phyloP scores from a whole-genome alignment of 2,329 filamentous ascomycete species.

The Coniella lustricola region DNA sequence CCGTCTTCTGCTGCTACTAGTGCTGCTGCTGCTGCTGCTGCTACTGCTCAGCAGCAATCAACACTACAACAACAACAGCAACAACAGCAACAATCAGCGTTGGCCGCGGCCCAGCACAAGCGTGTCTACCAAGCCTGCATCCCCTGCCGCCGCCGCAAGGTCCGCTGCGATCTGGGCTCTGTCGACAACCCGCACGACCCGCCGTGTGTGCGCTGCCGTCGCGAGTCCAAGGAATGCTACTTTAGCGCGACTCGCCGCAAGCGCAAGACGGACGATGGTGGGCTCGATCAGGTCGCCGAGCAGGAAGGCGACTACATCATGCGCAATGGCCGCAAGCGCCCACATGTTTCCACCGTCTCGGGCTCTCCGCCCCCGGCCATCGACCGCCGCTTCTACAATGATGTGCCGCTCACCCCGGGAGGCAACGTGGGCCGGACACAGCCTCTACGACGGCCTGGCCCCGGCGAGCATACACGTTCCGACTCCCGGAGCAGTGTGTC shows the following conservation, averaged over 20 bases:
- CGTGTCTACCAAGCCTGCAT: conserved; percentile 59
- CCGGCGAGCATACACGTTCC: conserved; percentile 28
- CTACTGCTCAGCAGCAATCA: not conserved
- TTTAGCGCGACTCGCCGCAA: conserved; percentile 93
- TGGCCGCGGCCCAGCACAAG: conserved; percentile 40
- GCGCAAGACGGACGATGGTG: conserved; percentile 64
- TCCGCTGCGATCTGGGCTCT: conserved; percentile 58
- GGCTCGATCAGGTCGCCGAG: conserved; percentile 38
- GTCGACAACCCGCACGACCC: conserved; percentile 93
- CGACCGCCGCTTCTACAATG: conserved; percentile 41
- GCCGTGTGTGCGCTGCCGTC: conserved; percentile 85
- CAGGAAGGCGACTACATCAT: conserved; percentile 53
- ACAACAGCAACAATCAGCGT: not conserved
- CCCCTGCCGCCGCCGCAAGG: conserved; percentile 54
- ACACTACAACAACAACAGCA: not conserved
- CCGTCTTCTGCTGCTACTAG: conserved; percentile 7
- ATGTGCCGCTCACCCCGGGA: conserved; percentile 57
- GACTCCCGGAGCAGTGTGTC: conserved; percentile 27
- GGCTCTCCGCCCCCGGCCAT: conserved; percentile 33
- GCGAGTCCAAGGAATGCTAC: conserved; percentile 94
- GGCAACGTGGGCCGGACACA: conserved; percentile 59
- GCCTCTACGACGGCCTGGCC: conserved; percentile 54
- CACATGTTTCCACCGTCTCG: conserved; percentile 33
- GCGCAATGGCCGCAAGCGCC: conserved; percentile 66
- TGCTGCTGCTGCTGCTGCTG: too few species aligned